Evolutionary conservation across 768 basidiomycete genomes (phyloP).

Genomic region (Mycena galopus): DNA sequence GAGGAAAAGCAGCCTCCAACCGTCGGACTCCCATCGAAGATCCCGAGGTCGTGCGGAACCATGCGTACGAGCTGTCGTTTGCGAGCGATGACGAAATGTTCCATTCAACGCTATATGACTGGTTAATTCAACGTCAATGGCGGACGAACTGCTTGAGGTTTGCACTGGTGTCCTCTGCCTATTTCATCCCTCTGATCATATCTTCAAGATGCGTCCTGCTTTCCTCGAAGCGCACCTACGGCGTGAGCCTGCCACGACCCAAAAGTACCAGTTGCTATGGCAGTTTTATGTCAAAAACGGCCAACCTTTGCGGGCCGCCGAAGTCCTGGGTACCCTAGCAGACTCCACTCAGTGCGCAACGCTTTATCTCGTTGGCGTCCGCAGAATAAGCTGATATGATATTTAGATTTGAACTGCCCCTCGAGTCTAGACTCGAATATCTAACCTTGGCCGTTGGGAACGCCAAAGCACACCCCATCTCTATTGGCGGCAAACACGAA

Average conservation of each 20-base stretch:
- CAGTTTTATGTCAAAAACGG: conserved; percentile 96
- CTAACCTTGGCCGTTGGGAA: conserved; percentile 95
- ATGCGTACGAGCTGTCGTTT: conserved; percentile 91
- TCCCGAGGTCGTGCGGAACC: conserved; percentile 79
- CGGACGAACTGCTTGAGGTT: conserved; percentile 93
- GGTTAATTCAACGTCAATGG: conserved; percentile 87
- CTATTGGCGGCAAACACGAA: conserved; percentile 82
- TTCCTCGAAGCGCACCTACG: conserved; percentile 92
- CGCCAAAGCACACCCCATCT: conserved; percentile 93
- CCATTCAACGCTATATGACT: conserved; percentile 94
- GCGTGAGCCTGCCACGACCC: conserved; percentile 82
- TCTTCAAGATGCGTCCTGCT: conserved; percentile 80
- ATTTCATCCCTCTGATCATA: conserved; percentile 17
- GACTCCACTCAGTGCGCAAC: conserved; percentile 82
- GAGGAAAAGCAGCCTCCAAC: conserved; percentile 65
- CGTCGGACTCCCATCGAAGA: conserved; percentile 56
- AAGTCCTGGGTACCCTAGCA: conserved; percentile 85
- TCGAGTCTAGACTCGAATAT: conserved; percentile 89
- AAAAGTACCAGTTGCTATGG: conserved; percentile 93
- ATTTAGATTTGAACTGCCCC: conserved; percentile 70
- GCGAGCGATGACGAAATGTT: conserved; percentile 91
- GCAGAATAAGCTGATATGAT: neutral
- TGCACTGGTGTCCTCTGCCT: conserved; percentile 36
- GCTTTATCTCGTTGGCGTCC: neutral
- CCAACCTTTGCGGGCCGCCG: conserved; percentile 88